Base-by-base conservation (phyloP, 2,329 filamentous ascomycete species). In the Ophiostoma angusticollis region DNA sequence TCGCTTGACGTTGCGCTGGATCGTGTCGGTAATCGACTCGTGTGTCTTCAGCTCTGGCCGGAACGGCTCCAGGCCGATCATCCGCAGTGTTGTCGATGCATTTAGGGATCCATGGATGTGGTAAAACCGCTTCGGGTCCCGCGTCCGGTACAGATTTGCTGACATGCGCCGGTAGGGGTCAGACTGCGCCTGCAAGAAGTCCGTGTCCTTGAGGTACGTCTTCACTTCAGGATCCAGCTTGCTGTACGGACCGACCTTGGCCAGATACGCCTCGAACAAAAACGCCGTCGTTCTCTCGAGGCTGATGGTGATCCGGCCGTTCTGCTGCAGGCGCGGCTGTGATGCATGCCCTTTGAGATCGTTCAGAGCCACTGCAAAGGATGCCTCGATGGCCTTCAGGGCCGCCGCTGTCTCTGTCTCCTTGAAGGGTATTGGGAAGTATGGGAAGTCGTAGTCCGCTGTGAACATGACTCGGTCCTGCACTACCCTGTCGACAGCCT, bases 161-260 rank as follows among this genome's bases (percentile, higher is more conserved):
- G 43, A 42, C 38, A 48, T 42, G 14, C 45, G 47, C 6, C 47
- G 44, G 29, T 85, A 85, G 6, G 73, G 62, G 45, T 76, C 73
- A 2, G 80, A 82, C 53, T 85, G 81, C 1, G 81, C 81, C 44
- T 70, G 62, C 5, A 82, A 60, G 17, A 84, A 58, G 56, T 85
- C 81, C 50, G 80, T 85, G 23, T 45, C 41, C 51, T 41, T 40
- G n/a, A 52, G 51, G 12, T 50, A 46, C 32, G 65, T 57, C 19
- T 46, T 58, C 56, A 68, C 64, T 30, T 62, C 57, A 4, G 62
- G 59, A 45, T 68, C 55, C 27, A 56, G 54, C 47, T 70, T 70
- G 35, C 60, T 59, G 51, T 71, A 59, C 18, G 69, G 69, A 17
- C 65, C 67, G 31, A 76, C 60, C 9, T 66, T 73, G 28, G 68